Percentiles rank a stretch among this genome's conserved stretches.
Conservation (phyloP, 2,329 filamentous ascomycete genomes). For the Cephalotrichum gorgonifer region DNA sequence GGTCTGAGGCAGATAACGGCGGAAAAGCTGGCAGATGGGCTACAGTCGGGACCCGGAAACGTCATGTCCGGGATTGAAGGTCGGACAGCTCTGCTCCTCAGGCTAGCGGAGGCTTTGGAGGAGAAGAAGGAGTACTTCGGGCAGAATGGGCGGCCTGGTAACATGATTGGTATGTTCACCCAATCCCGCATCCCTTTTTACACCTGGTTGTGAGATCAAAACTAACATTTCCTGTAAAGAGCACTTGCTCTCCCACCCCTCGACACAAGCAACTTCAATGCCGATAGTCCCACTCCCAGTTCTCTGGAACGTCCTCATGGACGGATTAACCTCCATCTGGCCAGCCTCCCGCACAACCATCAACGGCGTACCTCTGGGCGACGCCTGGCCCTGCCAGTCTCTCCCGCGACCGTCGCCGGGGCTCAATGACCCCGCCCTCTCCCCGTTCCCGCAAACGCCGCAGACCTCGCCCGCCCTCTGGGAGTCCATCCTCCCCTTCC, state of each 20-base stretch:
- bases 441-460: slow-evolving; percentile 32
- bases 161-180: slow-evolving; percentile 67
- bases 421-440: slow-evolving; percentile 39
- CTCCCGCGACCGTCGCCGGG: slow-evolving; percentile 49
- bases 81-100: slow-evolving; percentile 66
- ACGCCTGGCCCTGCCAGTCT: slow-evolving; percentile 83
- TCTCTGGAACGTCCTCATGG: slow-evolving; percentile 84
- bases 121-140: slow-evolving; percentile 79
- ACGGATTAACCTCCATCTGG: slow-evolving; percentile 81
- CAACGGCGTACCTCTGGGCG: slow-evolving; percentile 77
- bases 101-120: slow-evolving; percentile 62
- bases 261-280: slow-evolving; percentile 78
- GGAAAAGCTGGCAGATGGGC: slow-evolving; percentile 63
- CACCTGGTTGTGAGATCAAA: background rate
- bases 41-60: slow-evolving; percentile 77
- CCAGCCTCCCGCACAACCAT: slow-evolving; percentile 76
- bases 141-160: slow-evolving; percentile 72
- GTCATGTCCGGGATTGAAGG: slow-evolving; percentile 78
- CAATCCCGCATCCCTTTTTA: too few relatives aligned
- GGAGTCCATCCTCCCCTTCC: slow-evolving; percentile 80
- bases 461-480: slow-evolving; percentile 47
- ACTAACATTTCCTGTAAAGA: slow-evolving; percentile 41
- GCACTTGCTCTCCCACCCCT: slow-evolving; percentile 83
- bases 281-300: slow-evolving; percentile 81
- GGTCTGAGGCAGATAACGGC: slow-evolving; percentile 67